These are phyloP conservation scores for Apostasia shenzhenica DNA, from an alignment of 106 monocot genomes.

Conservation along the genomic window DNA sequence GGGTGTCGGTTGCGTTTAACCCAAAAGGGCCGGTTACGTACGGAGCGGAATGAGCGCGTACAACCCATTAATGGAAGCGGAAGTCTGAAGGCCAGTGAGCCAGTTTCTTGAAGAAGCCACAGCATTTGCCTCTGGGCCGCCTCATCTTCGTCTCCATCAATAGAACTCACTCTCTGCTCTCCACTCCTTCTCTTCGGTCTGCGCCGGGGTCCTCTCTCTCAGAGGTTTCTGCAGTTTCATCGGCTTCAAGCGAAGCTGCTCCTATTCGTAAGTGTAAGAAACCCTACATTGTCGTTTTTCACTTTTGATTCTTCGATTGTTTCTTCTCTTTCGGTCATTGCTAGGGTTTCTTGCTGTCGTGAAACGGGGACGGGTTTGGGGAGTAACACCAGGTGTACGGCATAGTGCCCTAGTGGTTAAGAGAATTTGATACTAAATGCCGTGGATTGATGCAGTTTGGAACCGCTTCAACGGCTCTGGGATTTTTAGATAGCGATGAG, in stretches of 20 bases:
- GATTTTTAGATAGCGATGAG: constrained; percentile 2
- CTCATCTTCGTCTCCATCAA: not conserved
- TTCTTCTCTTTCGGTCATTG: no score
- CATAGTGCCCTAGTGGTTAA: no score
- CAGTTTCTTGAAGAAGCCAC: constrained; percentile 1
- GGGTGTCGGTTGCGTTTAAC: not conserved
- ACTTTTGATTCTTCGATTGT: not conserved
- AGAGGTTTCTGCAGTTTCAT: not conserved
- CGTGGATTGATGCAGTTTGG: not conserved
- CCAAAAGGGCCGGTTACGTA: not conserved
- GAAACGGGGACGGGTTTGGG: no score
- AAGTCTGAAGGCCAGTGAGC: not conserved
- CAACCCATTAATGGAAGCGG: constrained; percentile 2
- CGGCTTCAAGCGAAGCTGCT: not conserved
- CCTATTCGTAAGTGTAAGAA: not conserved
- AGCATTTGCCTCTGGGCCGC: not conserved
- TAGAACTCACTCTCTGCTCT: not conserved
- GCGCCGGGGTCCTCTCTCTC: not conserved
- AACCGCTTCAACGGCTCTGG: not conserved
- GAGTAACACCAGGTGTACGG: no score
- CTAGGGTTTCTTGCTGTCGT: no score
- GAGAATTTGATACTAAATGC: no score
- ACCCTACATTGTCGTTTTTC: not conserved
- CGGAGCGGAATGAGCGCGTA: not conserved
- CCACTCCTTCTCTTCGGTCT: not conserved